phyloP scores from a whole-genome alignment of 1,284 basidiomycete species.

The Pholiota adiposa region DNA sequence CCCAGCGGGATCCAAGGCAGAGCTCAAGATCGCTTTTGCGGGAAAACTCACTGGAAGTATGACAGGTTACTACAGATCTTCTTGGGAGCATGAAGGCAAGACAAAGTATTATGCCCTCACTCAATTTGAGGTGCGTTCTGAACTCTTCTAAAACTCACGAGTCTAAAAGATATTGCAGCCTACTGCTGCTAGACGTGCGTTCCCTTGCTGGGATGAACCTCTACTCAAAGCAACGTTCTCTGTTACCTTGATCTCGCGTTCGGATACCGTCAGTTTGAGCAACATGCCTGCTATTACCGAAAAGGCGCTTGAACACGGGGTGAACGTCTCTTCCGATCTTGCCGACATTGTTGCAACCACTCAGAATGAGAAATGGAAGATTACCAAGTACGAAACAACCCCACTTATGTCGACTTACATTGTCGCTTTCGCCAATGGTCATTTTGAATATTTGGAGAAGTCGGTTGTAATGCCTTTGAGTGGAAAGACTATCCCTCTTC shows the following conservation, averaged over 20 bases:
- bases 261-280: constrained; percentile 77
- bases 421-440: constrained; percentile 90
- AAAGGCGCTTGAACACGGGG: constrained; percentile 41
- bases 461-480: constrained; percentile 85
- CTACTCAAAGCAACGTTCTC: constrained; percentile 87
- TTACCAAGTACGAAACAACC: constrained; percentile 79
- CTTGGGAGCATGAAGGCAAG: constrained; percentile 59
- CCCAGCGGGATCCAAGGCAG: constrained; percentile 65
- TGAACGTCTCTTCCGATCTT: constrained; percentile 35
- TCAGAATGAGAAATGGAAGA: constrained; percentile 65
- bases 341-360: constrained; percentile 42
- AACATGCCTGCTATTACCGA: constrained; percentile 85
- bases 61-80: constrained; percentile 74
- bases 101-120: constrained; percentile 78
- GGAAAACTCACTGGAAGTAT: constrained; percentile 70
- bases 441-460: constrained; percentile 76
- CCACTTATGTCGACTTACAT: constrained; percentile 92
- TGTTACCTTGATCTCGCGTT: constrained; percentile 84
- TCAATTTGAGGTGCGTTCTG: constrained; percentile 68
- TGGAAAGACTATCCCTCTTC: constrained; percentile 81
- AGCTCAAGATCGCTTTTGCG: constrained; percentile 66
- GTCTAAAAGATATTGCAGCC: constrained; percentile 55
- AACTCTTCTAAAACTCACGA: background rate
- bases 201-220: constrained; percentile 95
- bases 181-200: constrained; percentile 82